Evolutionary conservation across 139 green algal species (phyloP).

Genomic region (Micractinium conductrix): DNA sequence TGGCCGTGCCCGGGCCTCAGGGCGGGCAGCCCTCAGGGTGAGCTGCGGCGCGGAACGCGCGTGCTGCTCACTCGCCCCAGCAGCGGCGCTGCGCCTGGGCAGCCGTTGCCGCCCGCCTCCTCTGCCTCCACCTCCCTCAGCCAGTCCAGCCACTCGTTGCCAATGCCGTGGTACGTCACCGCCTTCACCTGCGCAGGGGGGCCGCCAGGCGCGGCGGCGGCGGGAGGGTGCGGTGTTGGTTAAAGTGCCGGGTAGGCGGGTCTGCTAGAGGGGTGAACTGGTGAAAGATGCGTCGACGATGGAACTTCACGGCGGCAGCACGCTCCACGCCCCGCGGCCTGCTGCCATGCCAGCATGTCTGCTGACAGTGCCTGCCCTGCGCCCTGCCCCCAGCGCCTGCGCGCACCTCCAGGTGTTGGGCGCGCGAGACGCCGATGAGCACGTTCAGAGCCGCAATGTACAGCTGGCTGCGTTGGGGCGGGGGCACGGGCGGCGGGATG

Average conservation of each 20-base stretch:
- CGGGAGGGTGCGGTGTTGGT: not conserved
- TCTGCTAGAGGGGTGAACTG: no score
- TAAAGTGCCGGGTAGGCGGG: no score
- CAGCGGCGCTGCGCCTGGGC: no score
- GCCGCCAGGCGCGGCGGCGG: not conserved
- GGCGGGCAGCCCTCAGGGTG: no score
- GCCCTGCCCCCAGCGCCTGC: no score
- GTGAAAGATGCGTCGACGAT: no score
- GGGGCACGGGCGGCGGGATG: not conserved
- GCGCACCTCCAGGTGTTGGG: not conserved
- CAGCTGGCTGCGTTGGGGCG: not conserved
- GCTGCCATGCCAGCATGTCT: not conserved
- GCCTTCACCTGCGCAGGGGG: constrained; percentile 15
- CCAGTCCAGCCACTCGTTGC: constrained; percentile 38
- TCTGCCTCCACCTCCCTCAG: not conserved
- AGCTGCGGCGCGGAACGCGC: no score
- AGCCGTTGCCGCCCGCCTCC: no score
- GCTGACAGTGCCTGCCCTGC: no score
- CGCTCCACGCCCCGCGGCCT: not conserved
- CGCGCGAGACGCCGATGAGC: constrained; percentile 13
- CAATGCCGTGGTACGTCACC: constrained; percentile 18
- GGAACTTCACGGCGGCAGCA: no score
- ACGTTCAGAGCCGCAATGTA: constrained; percentile 22
- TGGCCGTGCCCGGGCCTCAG: no score
- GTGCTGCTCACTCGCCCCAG: no score